These are phyloP conservation scores for Aspergillus ochraceus DNA, from an alignment of 2,329 filamentous ascomycete species.

Conservation along the genomic window DNA sequence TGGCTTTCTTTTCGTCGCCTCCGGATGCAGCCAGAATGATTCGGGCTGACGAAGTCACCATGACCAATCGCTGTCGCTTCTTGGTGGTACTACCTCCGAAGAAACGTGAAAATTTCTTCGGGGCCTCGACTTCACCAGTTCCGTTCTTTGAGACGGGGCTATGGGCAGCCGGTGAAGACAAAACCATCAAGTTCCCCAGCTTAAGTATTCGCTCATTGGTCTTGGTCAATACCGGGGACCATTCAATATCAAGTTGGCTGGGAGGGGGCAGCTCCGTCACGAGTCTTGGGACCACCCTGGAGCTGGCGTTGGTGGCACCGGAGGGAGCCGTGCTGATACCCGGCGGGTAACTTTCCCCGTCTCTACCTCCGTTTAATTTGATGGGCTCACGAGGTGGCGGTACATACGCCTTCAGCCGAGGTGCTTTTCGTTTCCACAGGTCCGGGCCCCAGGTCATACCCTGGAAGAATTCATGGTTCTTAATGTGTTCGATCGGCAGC, in stretches of 20 bases:
- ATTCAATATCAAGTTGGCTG: conserved; percentile 95
- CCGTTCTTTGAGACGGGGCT: conserved; percentile 70
- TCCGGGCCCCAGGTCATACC: conserved; percentile 79
- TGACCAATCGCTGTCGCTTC: conserved; percentile 87
- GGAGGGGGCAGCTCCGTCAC: conserved; percentile 97
- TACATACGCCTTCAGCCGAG: conserved; percentile 79
- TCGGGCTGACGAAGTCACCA: conserved; percentile 89
- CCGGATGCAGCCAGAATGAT: conserved; percentile 88
- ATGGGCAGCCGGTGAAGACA: conserved; percentile 74
- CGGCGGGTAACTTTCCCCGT: conserved; percentile 43
- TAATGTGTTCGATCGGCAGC: conserved; percentile 91
- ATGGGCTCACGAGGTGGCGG: conserved; percentile 77
- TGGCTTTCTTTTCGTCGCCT: conserved; percentile 93
- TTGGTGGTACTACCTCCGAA: conserved; percentile 90
- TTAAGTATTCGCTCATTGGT: conserved; percentile 93
- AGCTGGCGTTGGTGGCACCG: conserved; percentile 42
- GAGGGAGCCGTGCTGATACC: conserved; percentile 41
- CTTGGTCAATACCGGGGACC: conserved; percentile 90
- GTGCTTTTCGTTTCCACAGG: conserved; percentile 87
- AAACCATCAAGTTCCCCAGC: conserved; percentile 84
- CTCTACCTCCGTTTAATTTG: conserved; percentile 62
- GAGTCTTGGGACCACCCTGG: conserved; percentile 70
- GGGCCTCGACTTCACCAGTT: conserved; percentile 62
- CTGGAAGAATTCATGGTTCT: conserved; percentile 93
- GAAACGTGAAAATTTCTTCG: conserved; percentile 87